phyloP scores from a whole-genome alignment of 2,329 filamentous ascomycete genomes.

The Talaromyces islandicus region DNA sequence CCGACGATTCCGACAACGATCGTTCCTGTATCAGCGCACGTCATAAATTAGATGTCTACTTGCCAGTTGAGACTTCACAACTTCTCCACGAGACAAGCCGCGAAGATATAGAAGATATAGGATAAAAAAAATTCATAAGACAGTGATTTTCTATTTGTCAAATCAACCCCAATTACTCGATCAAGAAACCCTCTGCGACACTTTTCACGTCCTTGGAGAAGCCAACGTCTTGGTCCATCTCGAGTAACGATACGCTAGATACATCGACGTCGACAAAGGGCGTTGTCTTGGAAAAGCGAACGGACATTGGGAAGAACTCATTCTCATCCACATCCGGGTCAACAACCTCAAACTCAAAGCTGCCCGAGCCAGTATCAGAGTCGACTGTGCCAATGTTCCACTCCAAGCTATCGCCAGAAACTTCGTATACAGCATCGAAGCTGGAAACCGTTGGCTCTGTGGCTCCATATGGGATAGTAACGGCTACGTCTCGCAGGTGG shows the following conservation, averaged over 20 bases:
- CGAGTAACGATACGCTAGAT: constrained; percentile 35
- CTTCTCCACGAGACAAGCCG: background rate
- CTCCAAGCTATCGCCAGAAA: constrained; percentile 85
- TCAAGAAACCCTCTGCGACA: constrained; percentile 38
- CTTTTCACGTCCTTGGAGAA: constrained; percentile 43
- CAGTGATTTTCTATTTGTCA: background rate
- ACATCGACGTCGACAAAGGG: constrained; percentile 94
- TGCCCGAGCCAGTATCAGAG: constrained; percentile 72
- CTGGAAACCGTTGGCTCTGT: constrained; percentile 84
- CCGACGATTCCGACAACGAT: background rate
- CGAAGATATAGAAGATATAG: background rate
- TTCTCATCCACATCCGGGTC: constrained; percentile 78
- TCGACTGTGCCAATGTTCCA: constrained; percentile 88
- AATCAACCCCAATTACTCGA: constrained; percentile 27
- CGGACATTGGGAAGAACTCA: constrained; percentile 96
- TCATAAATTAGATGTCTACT: background rate
- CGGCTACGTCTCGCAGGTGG: constrained; percentile 72
- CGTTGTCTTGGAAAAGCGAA: constrained; percentile 77
- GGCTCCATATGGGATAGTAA: constrained; percentile 79
- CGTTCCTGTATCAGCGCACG: background rate
- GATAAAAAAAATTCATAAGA: background rate
- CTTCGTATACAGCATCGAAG: constrained; percentile 91
- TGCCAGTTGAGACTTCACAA: constrained; percentile 13
- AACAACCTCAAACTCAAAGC: constrained; percentile 92
- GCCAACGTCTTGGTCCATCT: constrained; percentile 38